Conservation (phyloP, 192 early-diverging fungal species). For the Funneliformis geosporum region DNA sequence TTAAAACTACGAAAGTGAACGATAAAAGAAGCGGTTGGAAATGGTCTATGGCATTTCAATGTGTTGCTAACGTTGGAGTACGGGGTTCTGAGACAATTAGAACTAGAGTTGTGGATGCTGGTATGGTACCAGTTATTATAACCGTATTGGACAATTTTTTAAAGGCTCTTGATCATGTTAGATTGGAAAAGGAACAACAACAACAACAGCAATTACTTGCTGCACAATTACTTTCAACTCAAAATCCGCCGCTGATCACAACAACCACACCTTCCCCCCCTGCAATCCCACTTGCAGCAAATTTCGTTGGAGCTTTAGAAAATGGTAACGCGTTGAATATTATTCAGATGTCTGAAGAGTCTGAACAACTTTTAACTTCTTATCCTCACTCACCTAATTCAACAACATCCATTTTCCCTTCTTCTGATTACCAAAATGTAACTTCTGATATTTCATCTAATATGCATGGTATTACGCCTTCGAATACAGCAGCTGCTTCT, state of each 20-base stretch:
- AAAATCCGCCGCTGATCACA: conserved; percentile 31
- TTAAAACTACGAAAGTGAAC: conserved; percentile 66
- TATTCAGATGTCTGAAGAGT: conserved; percentile 27
- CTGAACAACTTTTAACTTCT: conserved; percentile 15
- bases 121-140: conserved; percentile 81
- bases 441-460: conserved; percentile 36
- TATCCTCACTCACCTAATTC: conserved; percentile 29
- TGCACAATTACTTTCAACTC: conserved; percentile 32
- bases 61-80: conserved; percentile 84
- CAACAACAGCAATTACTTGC: conserved; percentile 43
- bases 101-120: conserved; percentile 82
- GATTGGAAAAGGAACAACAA: conserved; percentile 53
- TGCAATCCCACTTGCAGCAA: conserved; percentile 30
- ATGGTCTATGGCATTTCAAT: conserved; percentile 82
- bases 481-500: conserved; percentile 30
- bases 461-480: conserved; percentile 15
- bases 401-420: conserved; percentile 29
- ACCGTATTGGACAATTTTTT: conserved; percentile 72
- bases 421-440: conserved; percentile 13
- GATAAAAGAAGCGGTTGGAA: conserved; percentile 76
- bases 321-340: conserved; percentile 27
- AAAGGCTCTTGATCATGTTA: conserved; percentile 53
- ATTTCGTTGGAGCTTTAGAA: conserved; percentile 33
- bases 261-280: conserved; percentile 22
- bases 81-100: conserved; percentile 79